These are phyloP conservation scores for Vachellia pachyceras DNA, from an alignment of 306 rosid genomes.

Conservation along the genomic window DNA sequence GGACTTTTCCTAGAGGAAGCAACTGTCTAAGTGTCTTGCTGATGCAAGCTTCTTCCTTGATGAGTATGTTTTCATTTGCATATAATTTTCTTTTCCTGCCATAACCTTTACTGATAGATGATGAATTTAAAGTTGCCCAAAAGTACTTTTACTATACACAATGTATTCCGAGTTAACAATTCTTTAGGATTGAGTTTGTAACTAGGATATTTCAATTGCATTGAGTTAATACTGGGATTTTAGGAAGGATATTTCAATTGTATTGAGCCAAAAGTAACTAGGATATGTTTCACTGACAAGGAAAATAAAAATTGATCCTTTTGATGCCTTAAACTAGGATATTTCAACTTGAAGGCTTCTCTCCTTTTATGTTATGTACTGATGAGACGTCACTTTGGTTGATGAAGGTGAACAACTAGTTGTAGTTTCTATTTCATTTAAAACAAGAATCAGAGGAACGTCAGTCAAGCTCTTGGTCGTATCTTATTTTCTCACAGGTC, in stretches of 20 bases:
- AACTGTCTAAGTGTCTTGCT: slow-evolving; percentile 86
- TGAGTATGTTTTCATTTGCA: slow-evolving; percentile 72
- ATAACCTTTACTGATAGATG: slow-evolving; percentile 25
- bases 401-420: too few species aligned
- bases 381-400: too few species aligned
- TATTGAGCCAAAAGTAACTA: too few species aligned
- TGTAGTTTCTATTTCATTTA: too few species aligned
- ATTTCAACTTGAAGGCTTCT: too few species aligned
- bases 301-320: slow-evolving; percentile 31
- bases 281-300: slow-evolving; percentile 3
- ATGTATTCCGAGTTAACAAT: slow-evolving; percentile 1
- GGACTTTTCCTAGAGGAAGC: slow-evolving; percentile 57
- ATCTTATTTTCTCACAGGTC: too few species aligned
- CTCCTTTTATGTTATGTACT: too few species aligned
- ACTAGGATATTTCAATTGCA: slow-evolving; percentile 24
- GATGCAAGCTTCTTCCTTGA: slow-evolving; percentile 98
- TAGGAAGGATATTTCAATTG: not conserved
- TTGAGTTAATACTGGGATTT: slow-evolving; percentile 24
- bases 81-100: slow-evolving; percentile 24
- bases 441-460: too few species aligned
- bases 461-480: too few species aligned
- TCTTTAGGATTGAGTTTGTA: not conserved
- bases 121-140: slow-evolving; percentile 13
- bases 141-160: not conserved
- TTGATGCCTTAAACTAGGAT: slow-evolving; percentile 56